phyloP scores from a whole-genome alignment of 345 rosid genomes.

The Punica granatum region DNA sequence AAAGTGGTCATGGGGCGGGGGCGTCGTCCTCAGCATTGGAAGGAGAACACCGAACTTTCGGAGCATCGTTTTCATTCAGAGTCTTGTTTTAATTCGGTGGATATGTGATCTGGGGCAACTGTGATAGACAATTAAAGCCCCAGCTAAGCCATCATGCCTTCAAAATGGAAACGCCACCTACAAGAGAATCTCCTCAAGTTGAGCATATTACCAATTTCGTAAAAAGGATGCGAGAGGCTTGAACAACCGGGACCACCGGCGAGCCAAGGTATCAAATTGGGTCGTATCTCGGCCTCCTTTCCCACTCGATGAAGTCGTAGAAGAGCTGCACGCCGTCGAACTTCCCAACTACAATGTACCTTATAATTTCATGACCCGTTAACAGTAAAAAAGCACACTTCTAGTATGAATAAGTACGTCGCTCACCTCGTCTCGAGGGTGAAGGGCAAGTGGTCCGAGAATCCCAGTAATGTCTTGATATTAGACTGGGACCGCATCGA shows the following conservation, averaged over 20 bases:
- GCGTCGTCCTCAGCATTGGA: too few species aligned
- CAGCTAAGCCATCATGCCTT: too few species aligned
- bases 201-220: slow-evolving; percentile 30
- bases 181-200: too few species aligned
- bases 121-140: too few species aligned
- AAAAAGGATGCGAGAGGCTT: slow-evolving; percentile 26
- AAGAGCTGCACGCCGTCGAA: slow-evolving; percentile 26
- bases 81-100: too few species aligned
- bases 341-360: slow-evolving; percentile 27
- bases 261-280: slow-evolving; percentile 12
- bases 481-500: neutral
- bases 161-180: too few species aligned
- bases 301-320: slow-evolving; percentile 33
- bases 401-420: too few species aligned
- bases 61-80: too few species aligned
- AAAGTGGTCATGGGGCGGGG: too few species aligned
- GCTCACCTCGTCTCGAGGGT: slow-evolving; percentile 19
- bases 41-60: too few species aligned
- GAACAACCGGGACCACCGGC: slow-evolving; percentile 7
- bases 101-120: too few species aligned
- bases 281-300: slow-evolving; percentile 23
- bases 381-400: too few species aligned
- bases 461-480: slow-evolving; percentile 15
- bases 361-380: neutral
- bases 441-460: slow-evolving; percentile 17